A percentile compares a stretch with the other conserved stretches of the same genome.
phyloP scores from a whole-genome alignment of 2,329 filamentous ascomycete genomes.

The Fusarium chaquense region DNA sequence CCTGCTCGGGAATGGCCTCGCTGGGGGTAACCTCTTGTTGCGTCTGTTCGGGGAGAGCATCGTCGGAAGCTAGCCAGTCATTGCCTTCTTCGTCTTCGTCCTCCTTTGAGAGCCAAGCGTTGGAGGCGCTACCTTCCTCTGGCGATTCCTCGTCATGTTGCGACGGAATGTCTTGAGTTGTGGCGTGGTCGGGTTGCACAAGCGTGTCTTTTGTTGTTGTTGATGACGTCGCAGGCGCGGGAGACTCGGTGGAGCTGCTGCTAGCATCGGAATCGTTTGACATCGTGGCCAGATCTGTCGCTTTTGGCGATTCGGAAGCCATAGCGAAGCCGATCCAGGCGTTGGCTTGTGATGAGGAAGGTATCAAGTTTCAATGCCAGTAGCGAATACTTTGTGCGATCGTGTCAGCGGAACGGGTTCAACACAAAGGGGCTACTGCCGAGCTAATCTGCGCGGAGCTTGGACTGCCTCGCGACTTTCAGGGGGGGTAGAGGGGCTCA shows the following conservation, averaged over 20 bases:
- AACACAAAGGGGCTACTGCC: conserved; percentile 42
- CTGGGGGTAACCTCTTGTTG: conserved; percentile 19
- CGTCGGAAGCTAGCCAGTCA: conserved; percentile 45
- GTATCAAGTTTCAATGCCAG: conserved; percentile 37
- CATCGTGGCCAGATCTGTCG: conserved; percentile 57
- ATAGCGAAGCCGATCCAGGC: conserved; percentile 49
- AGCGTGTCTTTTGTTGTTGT: conserved; percentile 25
- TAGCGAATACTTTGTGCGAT: conserved; percentile 41
- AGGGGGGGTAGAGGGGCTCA: conserved; percentile 35
- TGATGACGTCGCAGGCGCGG: conserved; percentile 43
- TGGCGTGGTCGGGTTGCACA: conserved; percentile 18
- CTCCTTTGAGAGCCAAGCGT: conserved; percentile 43
- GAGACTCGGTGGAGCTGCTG: conserved; percentile 35
- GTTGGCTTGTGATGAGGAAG: conserved; percentile 27
- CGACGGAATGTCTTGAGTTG: conserved; percentile 27
- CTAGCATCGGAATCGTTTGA: conserved; percentile 50
- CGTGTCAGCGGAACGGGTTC: conserved; percentile 43
- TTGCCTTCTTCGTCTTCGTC: conserved; percentile 44
- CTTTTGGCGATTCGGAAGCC: conserved; percentile 53
- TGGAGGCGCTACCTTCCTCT: conserved; percentile 14
- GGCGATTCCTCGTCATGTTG: conserved; percentile 16
- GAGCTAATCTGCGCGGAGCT: conserved; percentile 42
- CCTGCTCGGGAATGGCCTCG: conserved; percentile 25
- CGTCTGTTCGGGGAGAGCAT: conserved; percentile 21
- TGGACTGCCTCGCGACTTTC: conserved; percentile 39